These are phyloP conservation scores for Emergomyces pasteurianus DNA, from an alignment of 2,329 filamentous ascomycete species.

Conservation along the genomic window DNA sequence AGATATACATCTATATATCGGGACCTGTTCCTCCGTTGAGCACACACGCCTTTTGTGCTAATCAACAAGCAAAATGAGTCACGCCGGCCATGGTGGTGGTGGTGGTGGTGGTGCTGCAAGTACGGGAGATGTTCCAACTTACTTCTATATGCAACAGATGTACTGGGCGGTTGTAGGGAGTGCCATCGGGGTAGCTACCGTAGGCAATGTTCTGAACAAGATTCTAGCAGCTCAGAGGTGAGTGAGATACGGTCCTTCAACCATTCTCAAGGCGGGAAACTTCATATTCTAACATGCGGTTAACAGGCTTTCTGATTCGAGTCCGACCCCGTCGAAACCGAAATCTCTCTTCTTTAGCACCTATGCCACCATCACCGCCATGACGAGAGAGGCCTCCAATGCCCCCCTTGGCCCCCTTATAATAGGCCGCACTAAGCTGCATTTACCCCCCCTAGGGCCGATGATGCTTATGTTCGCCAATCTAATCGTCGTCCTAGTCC, in stretches of 20 bases:
- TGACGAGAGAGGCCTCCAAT: constrained; percentile 43
- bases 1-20: not conserved
- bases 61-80: not conserved
- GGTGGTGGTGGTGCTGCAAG: constrained; percentile 19
- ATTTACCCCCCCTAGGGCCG: constrained; percentile 30
- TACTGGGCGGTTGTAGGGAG: constrained; percentile 42
- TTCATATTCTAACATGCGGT: not conserved
- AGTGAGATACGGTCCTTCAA: constrained; percentile 1
- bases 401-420: constrained; percentile 29
- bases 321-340: constrained; percentile 41
- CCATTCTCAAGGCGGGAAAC: not conserved
- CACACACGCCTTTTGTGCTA: not conserved
- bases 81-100: constrained; percentile 8
- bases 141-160: constrained; percentile 38
- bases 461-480: constrained; percentile 31
- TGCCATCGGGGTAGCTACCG: constrained; percentile 23
- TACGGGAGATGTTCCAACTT: constrained; percentile 29
- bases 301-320: constrained; percentile 35
- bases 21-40: not conserved
- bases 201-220: constrained; percentile 35
- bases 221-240: constrained; percentile 40
- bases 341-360: constrained; percentile 35
- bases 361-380: constrained; percentile 43
- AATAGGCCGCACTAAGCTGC: constrained; percentile 20
- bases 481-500: constrained; percentile 38